These are phyloP conservation scores for Yamadazyma blattariae DNA, from an alignment of 1,139 yeast species.

Conservation along the genomic window DNA sequence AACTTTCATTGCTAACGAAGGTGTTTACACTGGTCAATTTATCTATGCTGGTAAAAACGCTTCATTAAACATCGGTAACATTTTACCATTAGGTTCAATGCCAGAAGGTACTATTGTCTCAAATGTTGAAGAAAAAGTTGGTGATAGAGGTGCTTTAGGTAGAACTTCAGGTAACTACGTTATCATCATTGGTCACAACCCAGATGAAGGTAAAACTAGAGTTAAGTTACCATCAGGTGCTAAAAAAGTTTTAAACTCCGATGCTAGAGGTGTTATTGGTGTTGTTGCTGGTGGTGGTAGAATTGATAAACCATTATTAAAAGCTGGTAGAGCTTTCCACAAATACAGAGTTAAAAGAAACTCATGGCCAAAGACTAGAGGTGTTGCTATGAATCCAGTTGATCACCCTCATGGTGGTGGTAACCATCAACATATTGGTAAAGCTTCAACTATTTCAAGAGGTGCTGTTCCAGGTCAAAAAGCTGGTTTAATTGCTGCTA, in stretches of 20 bases:
- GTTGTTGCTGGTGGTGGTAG: no score
- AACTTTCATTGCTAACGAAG: slow-evolving; percentile 99
- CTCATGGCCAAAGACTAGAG: slow-evolving; percentile 99
- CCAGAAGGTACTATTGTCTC: slow-evolving; percentile 99
- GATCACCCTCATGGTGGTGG: slow-evolving; percentile 99
- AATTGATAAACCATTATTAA: no score
- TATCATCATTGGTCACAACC: slow-evolving; percentile 98
- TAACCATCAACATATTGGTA: slow-evolving; percentile 99
- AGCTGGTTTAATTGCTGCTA: slow-evolving; percentile 99
- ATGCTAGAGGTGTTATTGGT: slow-evolving; percentile 99
- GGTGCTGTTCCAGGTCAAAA: slow-evolving; percentile 99
- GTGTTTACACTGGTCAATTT: slow-evolving; percentile 99
- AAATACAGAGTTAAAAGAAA: slow-evolving; percentile 98
- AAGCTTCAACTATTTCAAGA: slow-evolving; percentile 99
- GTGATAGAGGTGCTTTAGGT: slow-evolving; percentile 99
- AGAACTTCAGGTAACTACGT: slow-evolving; percentile 99
- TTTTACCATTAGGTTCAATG: slow-evolving; percentile 92
- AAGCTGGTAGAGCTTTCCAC: slow-evolving; percentile 99
- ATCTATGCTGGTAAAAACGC: slow-evolving; percentile 99
- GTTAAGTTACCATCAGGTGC: slow-evolving; percentile 99
- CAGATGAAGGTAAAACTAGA: slow-evolving; percentile 98
- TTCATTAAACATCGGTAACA: slow-evolving; percentile 95
- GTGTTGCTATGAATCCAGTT: slow-evolving; percentile 99
- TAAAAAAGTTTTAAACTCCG: slow-evolving; percentile 91
- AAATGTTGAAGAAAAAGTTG: slow-evolving; percentile 98